Percentiles rank a stretch among this genome's conserved stretches.
These are phyloP conservation scores for Boletus rubroflammeus DNA, from an alignment of 768 basidiomycete species.

Conservation along the genomic window DNA sequence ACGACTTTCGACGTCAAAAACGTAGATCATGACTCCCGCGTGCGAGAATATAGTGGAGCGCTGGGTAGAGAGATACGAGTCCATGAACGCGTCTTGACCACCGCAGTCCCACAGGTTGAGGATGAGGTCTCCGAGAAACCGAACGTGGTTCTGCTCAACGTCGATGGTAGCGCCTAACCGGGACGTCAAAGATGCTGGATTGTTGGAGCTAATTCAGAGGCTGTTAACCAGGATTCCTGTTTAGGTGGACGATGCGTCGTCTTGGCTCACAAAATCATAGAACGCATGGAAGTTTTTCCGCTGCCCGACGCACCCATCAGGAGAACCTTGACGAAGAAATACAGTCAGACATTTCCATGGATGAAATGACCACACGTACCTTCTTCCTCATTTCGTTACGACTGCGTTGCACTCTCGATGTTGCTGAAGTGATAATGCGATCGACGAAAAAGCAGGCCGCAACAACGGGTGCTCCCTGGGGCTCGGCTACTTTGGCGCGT, in stretches of 20 bases:
- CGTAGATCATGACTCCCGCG: constrained; percentile 97
- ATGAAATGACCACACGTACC: constrained; percentile 9
- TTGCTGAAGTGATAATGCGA: background rate
- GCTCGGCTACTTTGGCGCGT: background rate
- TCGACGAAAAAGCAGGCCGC: background rate
- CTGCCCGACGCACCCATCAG: constrained; percentile 97
- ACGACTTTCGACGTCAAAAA: constrained; percentile 90
- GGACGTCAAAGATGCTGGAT: constrained; percentile 86
- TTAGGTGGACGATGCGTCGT: background rate
- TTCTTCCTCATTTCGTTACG: constrained; percentile 32
- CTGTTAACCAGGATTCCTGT: constrained; percentile 4
- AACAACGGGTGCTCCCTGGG: background rate
- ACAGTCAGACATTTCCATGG: background rate
- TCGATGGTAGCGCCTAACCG: constrained; percentile 96
- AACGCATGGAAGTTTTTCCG: constrained; percentile 97
- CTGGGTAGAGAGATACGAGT: constrained; percentile 89
- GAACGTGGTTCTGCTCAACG: constrained; percentile 95
- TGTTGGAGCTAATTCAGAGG: constrained; percentile 67
- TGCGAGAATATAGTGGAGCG: constrained; percentile 94
- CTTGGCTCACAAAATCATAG: constrained; percentile 88
- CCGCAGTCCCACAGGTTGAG: constrained; percentile 99
- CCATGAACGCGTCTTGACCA: constrained; percentile 97
- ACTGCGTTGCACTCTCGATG: background rate
- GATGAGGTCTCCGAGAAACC: constrained; percentile 93
- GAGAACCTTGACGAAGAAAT: constrained; percentile 59